These are phyloP conservation scores for Excoecaria cochinchinensis DNA, from an alignment of 345 rosid species.

Conservation along the genomic window DNA sequence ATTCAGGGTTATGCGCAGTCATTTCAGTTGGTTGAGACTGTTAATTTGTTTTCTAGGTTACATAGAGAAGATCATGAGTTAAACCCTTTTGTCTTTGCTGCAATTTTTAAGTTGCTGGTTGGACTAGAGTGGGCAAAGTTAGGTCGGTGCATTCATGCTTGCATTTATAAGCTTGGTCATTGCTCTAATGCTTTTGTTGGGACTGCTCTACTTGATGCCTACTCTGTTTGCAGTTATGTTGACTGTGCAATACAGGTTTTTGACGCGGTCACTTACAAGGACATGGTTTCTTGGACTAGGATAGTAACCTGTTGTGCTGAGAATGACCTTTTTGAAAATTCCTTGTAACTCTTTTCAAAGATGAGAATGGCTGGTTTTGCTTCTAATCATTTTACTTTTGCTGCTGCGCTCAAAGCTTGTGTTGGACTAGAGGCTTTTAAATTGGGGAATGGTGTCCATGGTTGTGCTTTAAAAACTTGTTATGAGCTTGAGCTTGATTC, in stretches of 20 bases:
- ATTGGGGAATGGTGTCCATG: conserved; percentile 64
- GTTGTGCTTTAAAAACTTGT: conserved; percentile 53
- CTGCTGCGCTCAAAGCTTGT: conserved; percentile 69
- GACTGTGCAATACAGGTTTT: conserved; percentile 56
- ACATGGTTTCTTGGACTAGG: conserved; percentile 84
- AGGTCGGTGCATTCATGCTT: conserved; percentile 63
- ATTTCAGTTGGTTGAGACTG: conserved; percentile 38
- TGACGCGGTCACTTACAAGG: conserved; percentile 59
- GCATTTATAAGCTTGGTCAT: conserved; percentile 69
- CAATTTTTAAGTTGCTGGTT: too few relatives aligned
- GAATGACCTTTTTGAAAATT: conserved; percentile 54
- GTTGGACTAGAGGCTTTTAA: conserved; percentile 50
- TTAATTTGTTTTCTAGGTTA: conserved; percentile 47
- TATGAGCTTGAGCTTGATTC: conserved; percentile 48
- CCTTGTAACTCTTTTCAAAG: conserved; percentile 43
- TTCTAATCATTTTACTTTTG: conserved; percentile 39
- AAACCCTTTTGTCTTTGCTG: conserved; percentile 69
- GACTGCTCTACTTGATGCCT: conserved; percentile 72
- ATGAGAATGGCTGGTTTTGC: conserved; percentile 66
- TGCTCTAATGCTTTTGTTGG: conserved; percentile 64
- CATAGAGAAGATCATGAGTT: conserved; percentile 75
- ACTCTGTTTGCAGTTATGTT: conserved; percentile 54
- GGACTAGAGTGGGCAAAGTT: too few relatives aligned
- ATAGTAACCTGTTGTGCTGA: conserved; percentile 72
- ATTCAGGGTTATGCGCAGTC: conserved; percentile 42